Conservation (phyloP, 768 basidiomycete genomes). For the Tulasnella sp. region DNA sequence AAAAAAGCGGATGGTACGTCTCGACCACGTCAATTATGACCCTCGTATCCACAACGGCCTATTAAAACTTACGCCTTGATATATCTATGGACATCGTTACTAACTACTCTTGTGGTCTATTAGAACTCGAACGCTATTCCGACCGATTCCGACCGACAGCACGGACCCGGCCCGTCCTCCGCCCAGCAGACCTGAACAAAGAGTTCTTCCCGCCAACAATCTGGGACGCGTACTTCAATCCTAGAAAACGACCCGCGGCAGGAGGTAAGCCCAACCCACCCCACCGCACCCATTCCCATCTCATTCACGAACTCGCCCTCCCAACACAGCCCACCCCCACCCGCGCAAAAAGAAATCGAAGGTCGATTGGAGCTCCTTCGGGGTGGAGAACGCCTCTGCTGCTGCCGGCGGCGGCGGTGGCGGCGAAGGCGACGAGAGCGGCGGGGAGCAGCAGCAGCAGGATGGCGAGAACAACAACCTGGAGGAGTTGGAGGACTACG, state of each 20-base stretch:
- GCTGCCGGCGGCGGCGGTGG: constrained; percentile 23
- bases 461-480: constrained; percentile 67
- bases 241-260: constrained; percentile 39
- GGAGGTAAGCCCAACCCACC: constrained; percentile 36
- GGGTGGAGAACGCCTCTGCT: constrained; percentile 50
- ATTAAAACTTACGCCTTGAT: neutral
- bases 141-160: neutral
- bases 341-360: constrained; percentile 24
- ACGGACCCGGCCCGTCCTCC: constrained; percentile 47
- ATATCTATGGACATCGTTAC: neutral
- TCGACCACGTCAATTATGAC: neutral
- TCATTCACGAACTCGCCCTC: neutral
- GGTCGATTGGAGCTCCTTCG: constrained; percentile 36
- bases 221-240: constrained; percentile 71
- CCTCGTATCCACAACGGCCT: neutral
- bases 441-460: constrained; percentile 31
- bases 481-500: constrained; percentile 59
- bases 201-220: constrained; percentile 70
- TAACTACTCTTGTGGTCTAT: neutral
- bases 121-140: constrained; percentile 7
- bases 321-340: neutral
- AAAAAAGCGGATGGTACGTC: constrained; percentile 48
- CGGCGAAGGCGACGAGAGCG: neutral
- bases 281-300: too few relatives aligned
- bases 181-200: constrained; percentile 55